Evolutionary conservation across 2,329 filamentous ascomycete genomes (phyloP).

Genomic region (Emmonsia crescens): DNA sequence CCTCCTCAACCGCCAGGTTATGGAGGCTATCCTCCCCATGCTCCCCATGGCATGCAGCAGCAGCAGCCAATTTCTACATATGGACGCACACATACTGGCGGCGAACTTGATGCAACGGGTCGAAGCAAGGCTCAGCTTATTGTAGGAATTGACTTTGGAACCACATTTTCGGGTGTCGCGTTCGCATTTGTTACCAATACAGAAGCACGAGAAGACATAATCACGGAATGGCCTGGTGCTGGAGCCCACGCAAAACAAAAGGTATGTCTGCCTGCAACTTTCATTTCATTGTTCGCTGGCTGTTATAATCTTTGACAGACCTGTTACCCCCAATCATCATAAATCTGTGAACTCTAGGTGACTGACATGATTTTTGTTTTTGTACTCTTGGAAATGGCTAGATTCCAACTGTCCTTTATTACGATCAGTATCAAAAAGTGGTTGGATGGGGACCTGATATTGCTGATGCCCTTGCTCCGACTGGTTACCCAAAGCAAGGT

Average conservation of each 20-base stretch:
- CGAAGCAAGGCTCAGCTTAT: slow-evolving; percentile 94
- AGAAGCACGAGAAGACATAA: slow-evolving; percentile 96
- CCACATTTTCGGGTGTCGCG: slow-evolving; percentile 93
- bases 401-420: slow-evolving; percentile 99
- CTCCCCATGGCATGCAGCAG: slow-evolving; percentile 14
- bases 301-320: not conserved
- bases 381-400: slow-evolving; percentile 30
- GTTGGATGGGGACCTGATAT: slow-evolving; percentile 99
- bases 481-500: slow-evolving; percentile 92
- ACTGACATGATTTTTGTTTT: not conserved
- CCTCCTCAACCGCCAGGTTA: slow-evolving; percentile 35
- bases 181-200: slow-evolving; percentile 92
- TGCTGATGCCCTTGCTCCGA: slow-evolving; percentile 88
- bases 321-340: not conserved
- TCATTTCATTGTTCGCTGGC: not conserved
- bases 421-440: slow-evolving; percentile 98
- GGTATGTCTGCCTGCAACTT: slow-evolving; percentile 40
- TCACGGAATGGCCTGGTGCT: slow-evolving; percentile 96
- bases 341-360: not conserved
- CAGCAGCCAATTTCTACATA: slow-evolving; percentile 18
- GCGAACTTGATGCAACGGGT: slow-evolving; percentile 76
- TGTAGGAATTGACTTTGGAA: slow-evolving; percentile 98
- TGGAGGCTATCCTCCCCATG: slow-evolving; percentile 27
- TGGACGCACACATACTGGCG: slow-evolving; percentile 16
- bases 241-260: slow-evolving; percentile 98